Base-by-base conservation (phyloP, 2,329 filamentous ascomycete genomes). In the Arachnomyces sp. region DNA sequence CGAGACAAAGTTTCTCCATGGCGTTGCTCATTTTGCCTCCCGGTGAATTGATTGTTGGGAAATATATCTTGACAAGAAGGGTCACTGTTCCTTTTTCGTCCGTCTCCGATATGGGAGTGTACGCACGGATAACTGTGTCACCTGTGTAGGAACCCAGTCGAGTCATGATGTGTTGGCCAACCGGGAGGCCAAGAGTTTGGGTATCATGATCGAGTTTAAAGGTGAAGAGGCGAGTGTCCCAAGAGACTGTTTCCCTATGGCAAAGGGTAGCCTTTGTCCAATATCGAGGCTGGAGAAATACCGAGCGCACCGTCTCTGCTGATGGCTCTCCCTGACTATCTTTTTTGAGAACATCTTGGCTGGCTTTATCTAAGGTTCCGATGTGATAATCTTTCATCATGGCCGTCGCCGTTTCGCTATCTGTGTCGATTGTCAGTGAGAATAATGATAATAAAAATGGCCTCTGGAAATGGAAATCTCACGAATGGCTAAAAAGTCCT, bases 401-500 rank as follows among this genome's bases (percentile, higher is more conserved):
- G 13, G 73, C 75, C 65, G 93, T 95, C 28, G 89, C 89, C 12
- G 85, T 94, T 66, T 95, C 88, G 58, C 84, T 89, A 60, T 95
- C 86, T 90, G 55, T 42, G n/a, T 34, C 29, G 40, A 29, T 37
- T 45, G 44, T 63, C 50, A 65, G 56, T 31, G 37, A 41, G 11
- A n/a, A 25, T 25, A 34, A n/a, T 38, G n/a, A n/a, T 34, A 42
- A 17, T 17, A 12, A 9, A 16, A 3, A n/a, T 12, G 34, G 4
- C 25, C 30, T 4, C 28, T 16, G 29, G 21, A 7, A 32, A 14
- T 7, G 7, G n/a, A 6, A 37, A 28, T 73, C 84, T 73, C 71
- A 90, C 86, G 88, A 52, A 95, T 95, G 11, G 85, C 83, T 66
- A 93, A 77, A 59, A 95, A 95, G 51, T 95, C 89, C 53, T 95